Base-by-base conservation (phyloP, 2,329 filamentous ascomycete genomes). In the Claviceps purpurea region DNA sequence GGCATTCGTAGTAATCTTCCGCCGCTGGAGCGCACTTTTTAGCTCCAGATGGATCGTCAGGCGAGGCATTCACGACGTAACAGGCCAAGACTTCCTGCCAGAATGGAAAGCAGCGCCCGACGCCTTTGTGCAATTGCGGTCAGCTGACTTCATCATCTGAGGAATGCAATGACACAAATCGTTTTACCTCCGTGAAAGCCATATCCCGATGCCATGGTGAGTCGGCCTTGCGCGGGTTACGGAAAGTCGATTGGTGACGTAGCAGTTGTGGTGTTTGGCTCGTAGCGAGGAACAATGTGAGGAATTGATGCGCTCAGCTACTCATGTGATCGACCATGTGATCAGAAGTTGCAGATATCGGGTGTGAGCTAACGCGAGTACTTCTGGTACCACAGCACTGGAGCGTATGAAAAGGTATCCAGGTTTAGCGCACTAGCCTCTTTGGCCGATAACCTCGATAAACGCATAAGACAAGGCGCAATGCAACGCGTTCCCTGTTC, bases 61-160 rank as follows among this genome's bases (percentile, higher is more conserved):
- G 75, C 58, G 78, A 79, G 52, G 89, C 89, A 75, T 97, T 97
- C 66, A 95, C 84, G 56, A 96, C 89, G 70, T 98, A 98, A 81
- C 93, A 98, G 64, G 89, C 89, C 68, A 98, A 86, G 59, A 97
- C 83, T 73, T 98, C 93, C 74, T 98, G 93, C 93, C 93, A 98
- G 81, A 96, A 98, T 67, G 90, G 88, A 76, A 95, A 97, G 82
- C 93, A 98, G 71, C 91, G 87, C 61, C 74, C 74, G 56, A 79
- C 76, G 63, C 79, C 79, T 82, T 61, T 5, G 54, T 48, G 50
- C 39, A 47, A 47, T 54, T 53, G n/a, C 54, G 49, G 56, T 64
- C 52, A 67, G 62, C 44, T 20, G 16, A 22, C 20, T 8, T 11
- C 37, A 13, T 18, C 18, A 26, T 30, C 39, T 14, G 20, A 34